phyloP scores from a whole-genome alignment of 2,329 filamentous ascomycete genomes.

The Aureobasidium sp. region DNA sequence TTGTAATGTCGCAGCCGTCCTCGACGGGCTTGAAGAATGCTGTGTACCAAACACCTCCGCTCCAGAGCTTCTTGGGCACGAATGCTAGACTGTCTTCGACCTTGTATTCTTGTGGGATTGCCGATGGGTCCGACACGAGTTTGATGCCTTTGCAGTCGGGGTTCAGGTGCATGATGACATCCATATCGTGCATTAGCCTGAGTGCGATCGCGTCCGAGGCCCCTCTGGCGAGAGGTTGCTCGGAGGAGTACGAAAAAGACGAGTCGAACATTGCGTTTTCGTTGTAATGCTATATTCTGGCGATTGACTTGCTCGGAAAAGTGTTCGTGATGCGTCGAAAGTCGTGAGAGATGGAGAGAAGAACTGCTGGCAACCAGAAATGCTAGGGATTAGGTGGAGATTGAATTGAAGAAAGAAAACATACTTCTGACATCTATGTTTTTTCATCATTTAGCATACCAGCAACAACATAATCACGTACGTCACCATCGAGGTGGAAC shows the following conservation, averaged over 20 bases:
- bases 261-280: slow-evolving; percentile 26
- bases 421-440: background rate
- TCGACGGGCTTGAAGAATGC: slow-evolving; percentile 25
- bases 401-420: background rate
- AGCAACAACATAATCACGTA: slow-evolving; percentile 10
- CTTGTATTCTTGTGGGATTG: slow-evolving; percentile 21
- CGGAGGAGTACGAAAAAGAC: slow-evolving; percentile 26
- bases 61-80: slow-evolving; percentile 29
- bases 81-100: slow-evolving; percentile 32
- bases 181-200: slow-evolving; percentile 29
- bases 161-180: slow-evolving; percentile 25
- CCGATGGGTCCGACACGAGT: slow-evolving; percentile 15
- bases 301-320: background rate
- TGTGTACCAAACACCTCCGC: slow-evolving; percentile 27
- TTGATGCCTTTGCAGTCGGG: slow-evolving; percentile 26
- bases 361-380: background rate
- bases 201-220: slow-evolving; percentile 23
- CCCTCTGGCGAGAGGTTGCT: slow-evolving; percentile 23
- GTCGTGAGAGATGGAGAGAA: background rate
- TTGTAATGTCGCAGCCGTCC: slow-evolving; percentile 30
- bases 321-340: background rate
- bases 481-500: slow-evolving; percentile 7
- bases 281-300: background rate
- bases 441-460: background rate
- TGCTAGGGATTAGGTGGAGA: background rate